Base-by-base conservation (phyloP, 2,329 filamentous ascomycete genomes). In the Fusarium secorum region DNA sequence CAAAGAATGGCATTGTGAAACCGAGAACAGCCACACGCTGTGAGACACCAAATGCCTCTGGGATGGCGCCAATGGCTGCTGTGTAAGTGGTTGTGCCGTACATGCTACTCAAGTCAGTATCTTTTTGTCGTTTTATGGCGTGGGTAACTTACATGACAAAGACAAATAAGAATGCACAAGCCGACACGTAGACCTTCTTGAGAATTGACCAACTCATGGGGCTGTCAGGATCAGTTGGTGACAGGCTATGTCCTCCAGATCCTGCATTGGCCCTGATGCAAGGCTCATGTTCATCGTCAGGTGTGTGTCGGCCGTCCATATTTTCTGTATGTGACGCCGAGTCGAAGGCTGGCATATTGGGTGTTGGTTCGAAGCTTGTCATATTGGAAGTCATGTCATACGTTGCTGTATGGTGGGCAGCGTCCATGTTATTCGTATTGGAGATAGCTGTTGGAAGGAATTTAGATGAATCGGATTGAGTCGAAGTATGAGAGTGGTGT, bases 71-170 rank as follows among this genome's bases (percentile, higher is more conserved):
- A 9, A 52, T 14, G 17, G 54, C 54, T 52, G 44, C 44, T 52
- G 54, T 52, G n/a, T 58, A 58, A 14, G 44, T 58, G 5, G 54
- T 58, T 9, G 54, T 58, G 7, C 33, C 54, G 5, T 58, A 58
- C 44, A 58, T 28, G 7, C 54, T 58, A 18, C 11, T 5, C 0
- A 32, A 38, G 32, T 58, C 17, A 58, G 20, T 39, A 52, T 24
- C 30, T 4, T 3, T 11, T n/a, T 1, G 4, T 7, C 3, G 3
- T 2, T 14, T 13, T 7, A 1, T 4, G 3, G 8, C 4, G 3
- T 8, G 20, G 20, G 15, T 11, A 20, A n/a, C 20, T 52, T 32
- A 58, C 54, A 58, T 38, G 13, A 58, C 54, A 38, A 58, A 52
- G 2, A 38, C 44, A 52, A 58, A 58, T 1, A 39, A 38, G 54